phyloP scores from a whole-genome alignment of 306 rosid species.

The Begonia peltatifolia region DNA sequence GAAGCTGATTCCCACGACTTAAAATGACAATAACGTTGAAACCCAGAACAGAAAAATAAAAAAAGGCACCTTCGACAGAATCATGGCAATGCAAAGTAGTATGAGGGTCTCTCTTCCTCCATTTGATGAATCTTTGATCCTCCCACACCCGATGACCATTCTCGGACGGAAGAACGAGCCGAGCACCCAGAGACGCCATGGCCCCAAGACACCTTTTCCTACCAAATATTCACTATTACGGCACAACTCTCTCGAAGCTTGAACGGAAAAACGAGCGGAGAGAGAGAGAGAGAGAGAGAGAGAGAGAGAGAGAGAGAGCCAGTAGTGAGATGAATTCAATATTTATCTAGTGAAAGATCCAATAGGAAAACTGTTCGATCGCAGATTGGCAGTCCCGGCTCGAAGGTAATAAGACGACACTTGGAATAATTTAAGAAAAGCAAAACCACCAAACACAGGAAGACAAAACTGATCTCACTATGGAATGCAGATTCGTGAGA shows the following conservation, averaged over 20 bases:
- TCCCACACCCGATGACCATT: slow-evolving; percentile 69
- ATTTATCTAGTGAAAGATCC: too few species aligned
- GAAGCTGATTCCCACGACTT: not conserved
- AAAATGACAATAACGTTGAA: not conserved
- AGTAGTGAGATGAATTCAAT: not conserved
- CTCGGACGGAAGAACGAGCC: slow-evolving; percentile 27
- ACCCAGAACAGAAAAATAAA: not conserved
- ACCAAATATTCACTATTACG: not conserved
- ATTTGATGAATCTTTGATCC: slow-evolving; percentile 77
- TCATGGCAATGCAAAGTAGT: slow-evolving; percentile 81
- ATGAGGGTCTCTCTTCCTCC: slow-evolving; percentile 83
- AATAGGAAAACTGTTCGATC: too few species aligned
- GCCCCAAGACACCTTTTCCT: not conserved
- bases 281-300: not conserved
- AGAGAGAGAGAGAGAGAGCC: not conserved
- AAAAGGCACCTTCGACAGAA: slow-evolving; percentile 60
- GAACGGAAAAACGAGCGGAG: not conserved
- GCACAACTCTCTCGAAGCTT: not conserved
- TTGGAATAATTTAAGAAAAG: too few species aligned
- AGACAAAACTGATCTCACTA: too few species aligned
- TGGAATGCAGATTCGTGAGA: too few species aligned
- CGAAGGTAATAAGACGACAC: too few species aligned
- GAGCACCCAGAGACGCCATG: slow-evolving; percentile 41
- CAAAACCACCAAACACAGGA: too few species aligned
- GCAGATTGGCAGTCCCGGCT: too few species aligned